A percentile compares a stretch with the other conserved stretches of the same genome.
These are phyloP conservation scores for Sanghuangporus sanghuang DNA, from an alignment of 1,284 basidiomycete genomes.

Conservation along the genomic window DNA sequence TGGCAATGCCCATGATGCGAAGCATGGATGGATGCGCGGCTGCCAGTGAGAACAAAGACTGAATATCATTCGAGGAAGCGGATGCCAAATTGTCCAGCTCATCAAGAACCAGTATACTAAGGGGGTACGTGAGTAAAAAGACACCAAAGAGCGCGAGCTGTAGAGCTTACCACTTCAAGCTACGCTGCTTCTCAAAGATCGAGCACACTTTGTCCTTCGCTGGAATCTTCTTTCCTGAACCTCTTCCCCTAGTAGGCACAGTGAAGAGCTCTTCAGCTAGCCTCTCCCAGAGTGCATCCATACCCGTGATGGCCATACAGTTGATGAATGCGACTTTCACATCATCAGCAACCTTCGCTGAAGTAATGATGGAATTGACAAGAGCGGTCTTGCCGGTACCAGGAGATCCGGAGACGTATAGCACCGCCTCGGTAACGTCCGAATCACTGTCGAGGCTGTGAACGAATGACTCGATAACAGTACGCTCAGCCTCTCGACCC, in stretches of 20 bases:
- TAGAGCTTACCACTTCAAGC: constrained; percentile 50
- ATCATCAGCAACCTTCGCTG: constrained; percentile 31
- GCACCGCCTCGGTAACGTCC: constrained; percentile 31
- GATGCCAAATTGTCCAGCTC: constrained; percentile 71
- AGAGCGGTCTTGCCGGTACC: constrained; percentile 82
- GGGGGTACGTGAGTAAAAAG: constrained; percentile 14
- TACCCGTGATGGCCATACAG: constrained; percentile 66
- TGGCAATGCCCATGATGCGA: constrained; percentile 74
- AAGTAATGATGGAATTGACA: constrained; percentile 55
- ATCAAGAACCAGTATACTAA: constrained; percentile 68
- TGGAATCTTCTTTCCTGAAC: constrained; percentile 31
- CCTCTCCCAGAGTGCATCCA: constrained; percentile 67
- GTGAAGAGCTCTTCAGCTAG: constrained; percentile 51
- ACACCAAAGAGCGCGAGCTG: background rate
- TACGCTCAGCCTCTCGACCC: constrained; percentile 60
- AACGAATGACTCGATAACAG: constrained; percentile 45
- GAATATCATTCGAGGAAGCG: constrained; percentile 46
- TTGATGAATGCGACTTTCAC: constrained; percentile 58
- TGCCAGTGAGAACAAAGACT: constrained; percentile 59
- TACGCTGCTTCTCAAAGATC: constrained; percentile 26
- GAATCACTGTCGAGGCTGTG: constrained; percentile 27
- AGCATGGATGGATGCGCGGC: constrained; percentile 42
- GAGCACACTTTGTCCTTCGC: constrained; percentile 33
- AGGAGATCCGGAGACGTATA: constrained; percentile 77
- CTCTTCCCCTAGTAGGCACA: constrained; percentile 27